Conservation (phyloP, 139 green algal species). For the Auxenochlorella pyrenoidosa region DNA sequence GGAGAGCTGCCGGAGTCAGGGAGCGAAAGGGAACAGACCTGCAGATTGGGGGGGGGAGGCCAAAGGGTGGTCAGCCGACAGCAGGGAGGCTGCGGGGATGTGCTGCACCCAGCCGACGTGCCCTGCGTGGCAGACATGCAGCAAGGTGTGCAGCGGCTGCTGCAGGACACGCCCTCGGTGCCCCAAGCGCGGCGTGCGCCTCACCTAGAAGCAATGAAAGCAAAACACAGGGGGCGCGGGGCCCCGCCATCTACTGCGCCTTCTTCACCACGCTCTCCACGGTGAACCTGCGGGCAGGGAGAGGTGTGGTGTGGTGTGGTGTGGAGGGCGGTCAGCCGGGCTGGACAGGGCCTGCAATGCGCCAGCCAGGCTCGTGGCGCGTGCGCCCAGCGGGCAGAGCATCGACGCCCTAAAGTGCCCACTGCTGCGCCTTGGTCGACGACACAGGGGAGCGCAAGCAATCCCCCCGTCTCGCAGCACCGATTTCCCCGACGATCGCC, state of each 20-base stretch:
- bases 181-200: not conserved
- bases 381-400: too few relatives aligned
- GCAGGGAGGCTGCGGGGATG: not conserved
- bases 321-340: too few relatives aligned
- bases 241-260: constrained; percentile 6
- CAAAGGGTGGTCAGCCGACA: not conserved
- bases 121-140: too few relatives aligned
- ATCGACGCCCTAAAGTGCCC: too few relatives aligned
- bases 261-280: constrained; percentile 27
- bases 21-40: not conserved
- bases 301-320: too few relatives aligned
- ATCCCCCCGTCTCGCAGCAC: too few relatives aligned
- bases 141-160: too few relatives aligned
- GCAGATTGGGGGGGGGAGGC: not conserved
- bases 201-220: constrained; percentile 8
- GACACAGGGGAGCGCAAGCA: too few relatives aligned
- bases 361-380: too few relatives aligned
- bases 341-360: too few relatives aligned
- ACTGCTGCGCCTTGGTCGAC: too few relatives aligned
- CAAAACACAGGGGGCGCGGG: not conserved
- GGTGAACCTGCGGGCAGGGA: not conserved
- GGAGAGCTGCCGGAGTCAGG: not conserved
- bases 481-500: too few relatives aligned
- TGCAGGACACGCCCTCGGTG: not conserved
- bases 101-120: not conserved